phyloP scores from a whole-genome alignment of 1,284 basidiomycete genomes.

The Cryptococcus sp. region DNA sequence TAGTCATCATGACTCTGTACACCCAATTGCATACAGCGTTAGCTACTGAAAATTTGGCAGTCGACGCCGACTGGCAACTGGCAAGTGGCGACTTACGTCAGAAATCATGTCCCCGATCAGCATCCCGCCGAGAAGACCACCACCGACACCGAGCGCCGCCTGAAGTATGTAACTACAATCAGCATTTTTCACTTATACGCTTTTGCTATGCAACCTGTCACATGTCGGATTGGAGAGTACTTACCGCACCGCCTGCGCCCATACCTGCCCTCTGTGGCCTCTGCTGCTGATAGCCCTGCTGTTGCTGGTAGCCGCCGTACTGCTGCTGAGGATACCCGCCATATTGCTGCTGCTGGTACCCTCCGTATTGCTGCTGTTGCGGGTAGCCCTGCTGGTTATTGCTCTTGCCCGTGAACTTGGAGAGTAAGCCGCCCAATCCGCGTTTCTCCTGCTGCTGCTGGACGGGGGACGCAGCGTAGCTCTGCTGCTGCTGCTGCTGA shows the following conservation, averaged over 20 bases:
- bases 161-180: conserved; percentile 1
- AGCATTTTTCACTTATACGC: neutral
- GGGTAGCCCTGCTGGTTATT: conserved; percentile 30
- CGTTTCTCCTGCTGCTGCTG: conserved; percentile 25
- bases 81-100: conserved; percentile 28
- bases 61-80: neutral
- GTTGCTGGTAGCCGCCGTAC: conserved; percentile 24
- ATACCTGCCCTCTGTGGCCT: conserved; percentile 35
- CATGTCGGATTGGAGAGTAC: conserved; percentile 8
- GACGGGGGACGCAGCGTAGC: conserved; percentile 6
- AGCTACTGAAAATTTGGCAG: neutral
- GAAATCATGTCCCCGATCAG: conserved; percentile 48
- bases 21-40: no score
- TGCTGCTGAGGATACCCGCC: conserved; percentile 22
- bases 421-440: conserved; percentile 42
- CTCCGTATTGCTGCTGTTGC: conserved; percentile 28
- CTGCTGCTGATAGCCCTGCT: conserved; percentile 29
- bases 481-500: conserved; percentile 5
- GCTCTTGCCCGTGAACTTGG: conserved; percentile 39
- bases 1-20: conserved; percentile 28
- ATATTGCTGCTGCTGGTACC: conserved; percentile 33
- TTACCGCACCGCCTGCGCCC: conserved; percentile 42
- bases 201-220: neutral
- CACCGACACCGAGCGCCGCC: conserved; percentile 47
- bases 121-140: conserved; percentile 52